phyloP scores from a whole-genome alignment of 257 asterid genomes.

The Solanum medicagineum region DNA sequence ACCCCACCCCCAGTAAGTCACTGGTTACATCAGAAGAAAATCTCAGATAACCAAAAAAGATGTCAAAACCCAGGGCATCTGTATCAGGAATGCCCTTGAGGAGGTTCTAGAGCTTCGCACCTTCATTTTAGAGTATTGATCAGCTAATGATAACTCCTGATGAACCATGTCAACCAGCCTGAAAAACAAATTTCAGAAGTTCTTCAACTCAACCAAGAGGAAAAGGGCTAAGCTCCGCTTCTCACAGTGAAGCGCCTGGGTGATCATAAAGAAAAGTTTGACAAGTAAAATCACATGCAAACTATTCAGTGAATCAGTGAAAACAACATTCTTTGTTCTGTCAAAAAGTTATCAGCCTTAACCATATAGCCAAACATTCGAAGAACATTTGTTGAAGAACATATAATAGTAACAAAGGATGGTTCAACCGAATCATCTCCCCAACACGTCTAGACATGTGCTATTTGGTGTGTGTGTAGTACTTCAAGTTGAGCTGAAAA shows the following conservation, averaged over 20 bases:
- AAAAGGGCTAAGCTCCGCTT: not conserved
- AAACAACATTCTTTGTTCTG: not conserved
- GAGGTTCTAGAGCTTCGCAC: constrained; percentile 28
- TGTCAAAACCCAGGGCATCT: not conserved
- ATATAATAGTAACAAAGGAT: not conserved
- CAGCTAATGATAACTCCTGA: constrained; percentile 89
- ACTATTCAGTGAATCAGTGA: not conserved
- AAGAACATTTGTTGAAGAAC: not conserved
- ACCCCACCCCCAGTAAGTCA: not conserved
- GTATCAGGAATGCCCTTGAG: not conserved
- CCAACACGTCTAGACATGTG: not conserved
- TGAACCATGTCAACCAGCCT: constrained; percentile 91
- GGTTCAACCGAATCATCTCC: not conserved
- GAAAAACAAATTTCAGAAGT: constrained; percentile 11
- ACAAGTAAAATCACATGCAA: not conserved
- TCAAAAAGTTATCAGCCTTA: not conserved
- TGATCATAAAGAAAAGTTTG: not conserved
- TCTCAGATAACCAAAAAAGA: not conserved
- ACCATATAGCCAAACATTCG: not conserved
- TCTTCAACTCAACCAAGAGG: not conserved
- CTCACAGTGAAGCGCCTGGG: not conserved
- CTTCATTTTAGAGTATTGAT: constrained; percentile 75
- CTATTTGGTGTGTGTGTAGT: not conserved
- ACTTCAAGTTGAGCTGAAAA: not conserved
- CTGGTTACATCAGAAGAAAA: not conserved